These are phyloP conservation scores for Calcarisporium arbuscula DNA, from an alignment of 2,329 filamentous ascomycete species.

Conservation along the genomic window DNA sequence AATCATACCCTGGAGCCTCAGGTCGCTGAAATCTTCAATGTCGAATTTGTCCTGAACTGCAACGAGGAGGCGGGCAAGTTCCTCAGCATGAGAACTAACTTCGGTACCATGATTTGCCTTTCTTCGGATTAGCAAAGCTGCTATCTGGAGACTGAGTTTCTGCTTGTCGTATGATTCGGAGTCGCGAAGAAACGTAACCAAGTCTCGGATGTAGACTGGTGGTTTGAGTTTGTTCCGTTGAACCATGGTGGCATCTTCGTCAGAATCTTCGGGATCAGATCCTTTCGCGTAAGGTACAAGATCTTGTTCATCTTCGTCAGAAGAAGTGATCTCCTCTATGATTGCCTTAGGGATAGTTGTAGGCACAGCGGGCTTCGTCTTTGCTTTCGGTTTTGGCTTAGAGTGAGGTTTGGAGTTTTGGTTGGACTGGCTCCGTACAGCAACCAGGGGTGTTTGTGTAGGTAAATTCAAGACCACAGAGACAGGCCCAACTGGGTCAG, in stretches of 20 bases:
- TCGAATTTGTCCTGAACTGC: constrained; percentile 83
- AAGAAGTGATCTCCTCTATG: constrained; percentile 60
- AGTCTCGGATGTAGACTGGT: constrained; percentile 85
- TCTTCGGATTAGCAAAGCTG: constrained; percentile 73
- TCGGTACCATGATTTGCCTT: constrained; percentile 87
- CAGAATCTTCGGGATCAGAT: constrained; percentile 83
- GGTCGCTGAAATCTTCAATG: constrained; percentile 67
- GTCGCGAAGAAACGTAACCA: constrained; percentile 73
- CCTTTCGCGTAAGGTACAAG: constrained; percentile 77
- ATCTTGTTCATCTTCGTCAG: constrained; percentile 57
- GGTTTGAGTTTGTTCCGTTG: constrained; percentile 75
- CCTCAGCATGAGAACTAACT: constrained; percentile 74
- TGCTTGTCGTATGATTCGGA: constrained; percentile 81
- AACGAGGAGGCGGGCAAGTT: constrained; percentile 69
- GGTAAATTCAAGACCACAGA: constrained; percentile 42
- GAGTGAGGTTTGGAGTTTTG: constrained; percentile 9
- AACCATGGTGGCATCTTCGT: constrained; percentile 85
- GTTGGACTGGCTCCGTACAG: constrained; percentile 9
- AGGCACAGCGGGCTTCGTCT: constrained; percentile 20
- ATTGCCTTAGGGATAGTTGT: constrained; percentile 37
- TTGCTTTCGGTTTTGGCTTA: constrained; percentile 23
- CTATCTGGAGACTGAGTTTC: constrained; percentile 69
- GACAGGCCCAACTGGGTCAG: constrained; percentile 57
- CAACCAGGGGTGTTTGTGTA: constrained; percentile 7
- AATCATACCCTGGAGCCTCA: constrained; percentile 74